Evolutionary conservation across 805 yeast genomes (phyloP), one percentile per base, ranked within the genome.

Genomic region (Barnettozyma botsteinii): DNA sequence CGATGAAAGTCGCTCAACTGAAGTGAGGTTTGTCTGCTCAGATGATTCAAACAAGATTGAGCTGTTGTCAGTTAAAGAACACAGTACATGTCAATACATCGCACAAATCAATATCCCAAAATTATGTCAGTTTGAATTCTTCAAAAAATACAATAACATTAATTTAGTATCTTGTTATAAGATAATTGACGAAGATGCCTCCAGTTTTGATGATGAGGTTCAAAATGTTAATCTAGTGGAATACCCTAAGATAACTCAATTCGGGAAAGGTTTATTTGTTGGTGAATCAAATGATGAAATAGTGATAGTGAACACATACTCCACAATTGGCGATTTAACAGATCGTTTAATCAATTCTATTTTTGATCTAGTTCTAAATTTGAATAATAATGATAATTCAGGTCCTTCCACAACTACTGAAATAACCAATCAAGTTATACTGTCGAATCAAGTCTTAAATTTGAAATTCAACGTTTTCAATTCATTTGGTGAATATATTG

Each of bases 21-120:
- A 56, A 23, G 19, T 56, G 2, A 53, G 50, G 30, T 56, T 46
- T 31, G 34, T 44, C 7, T 56, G 60, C 35, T 49, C 52, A 35
- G 27, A 28, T 5, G 26, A 21, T 4, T 44, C 53, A 4, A 7
- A 33, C 1, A 13, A 30, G 11, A 10, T n/a, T 4, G 32, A 32
- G 14, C 12, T 31, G 32, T 22, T 21, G 6, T 26, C 35, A 28
- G 47, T 48, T 0, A 47, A 35, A 31, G 60, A 56, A 38, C 43
- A 38, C 21, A 44, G 44, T 17, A 47, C 57, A 1, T 56, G 60
- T 24, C 46, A 47, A 3, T 56, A 56, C 22, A 24, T 40, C 15
- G 51, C 51, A 1, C 48, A 46, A 21, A 33, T 56, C 5, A 33
- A 45, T 21, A 24, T 56, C 11, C 58, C 60, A 2, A 28, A 32